phyloP scores from a whole-genome alignment of 2,329 filamentous ascomycete genomes.

The Claviceps arundinis region DNA sequence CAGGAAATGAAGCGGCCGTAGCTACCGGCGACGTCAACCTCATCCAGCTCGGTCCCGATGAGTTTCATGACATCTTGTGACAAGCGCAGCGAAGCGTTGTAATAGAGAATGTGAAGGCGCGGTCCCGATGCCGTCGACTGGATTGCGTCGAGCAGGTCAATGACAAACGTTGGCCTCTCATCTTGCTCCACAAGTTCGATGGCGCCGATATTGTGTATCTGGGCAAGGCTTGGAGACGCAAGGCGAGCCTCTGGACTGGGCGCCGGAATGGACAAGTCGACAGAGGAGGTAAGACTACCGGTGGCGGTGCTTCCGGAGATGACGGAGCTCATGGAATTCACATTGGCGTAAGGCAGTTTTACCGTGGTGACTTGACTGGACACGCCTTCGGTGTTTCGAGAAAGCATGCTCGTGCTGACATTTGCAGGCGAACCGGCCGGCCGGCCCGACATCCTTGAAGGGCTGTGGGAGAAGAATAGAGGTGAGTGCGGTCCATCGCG shows the following conservation, averaged over 20 bases:
- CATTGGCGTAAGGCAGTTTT: slow-evolving; percentile 40
- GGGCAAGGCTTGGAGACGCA: slow-evolving; percentile 30
- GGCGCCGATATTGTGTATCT: slow-evolving; percentile 50
- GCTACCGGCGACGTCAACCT: slow-evolving; percentile 28
- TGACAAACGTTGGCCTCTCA: slow-evolving; percentile 60
- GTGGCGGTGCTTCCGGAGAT: slow-evolving; percentile 38
- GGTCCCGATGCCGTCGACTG: slow-evolving; percentile 35
- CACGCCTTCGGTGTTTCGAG: slow-evolving; percentile 29
- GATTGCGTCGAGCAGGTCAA: slow-evolving; percentile 49
- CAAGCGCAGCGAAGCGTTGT: slow-evolving; percentile 52
- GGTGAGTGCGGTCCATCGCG: slow-evolving; percentile 32
- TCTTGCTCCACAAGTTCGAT: slow-evolving; percentile 66
- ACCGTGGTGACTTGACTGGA: slow-evolving; percentile 36
- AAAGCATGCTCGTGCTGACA: slow-evolving; percentile 32
- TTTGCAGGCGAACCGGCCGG: slow-evolving; percentile 28
- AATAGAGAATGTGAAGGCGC: slow-evolving; percentile 50
- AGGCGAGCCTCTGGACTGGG: slow-evolving; percentile 38
- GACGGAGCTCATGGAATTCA: slow-evolving; percentile 33
- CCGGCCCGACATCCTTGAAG: slow-evolving; percentile 22
- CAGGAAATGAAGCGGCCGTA: slow-evolving; percentile 56
- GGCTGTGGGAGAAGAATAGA: slow-evolving; percentile 37
- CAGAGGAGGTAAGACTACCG: slow-evolving; percentile 38
- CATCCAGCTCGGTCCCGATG: slow-evolving; percentile 36
- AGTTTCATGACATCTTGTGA: slow-evolving; percentile 41
- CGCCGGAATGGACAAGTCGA: slow-evolving; percentile 37